Conservation (phyloP, 2,329 filamentous ascomycete species). For the Aspergillus arachidicola region DNA sequence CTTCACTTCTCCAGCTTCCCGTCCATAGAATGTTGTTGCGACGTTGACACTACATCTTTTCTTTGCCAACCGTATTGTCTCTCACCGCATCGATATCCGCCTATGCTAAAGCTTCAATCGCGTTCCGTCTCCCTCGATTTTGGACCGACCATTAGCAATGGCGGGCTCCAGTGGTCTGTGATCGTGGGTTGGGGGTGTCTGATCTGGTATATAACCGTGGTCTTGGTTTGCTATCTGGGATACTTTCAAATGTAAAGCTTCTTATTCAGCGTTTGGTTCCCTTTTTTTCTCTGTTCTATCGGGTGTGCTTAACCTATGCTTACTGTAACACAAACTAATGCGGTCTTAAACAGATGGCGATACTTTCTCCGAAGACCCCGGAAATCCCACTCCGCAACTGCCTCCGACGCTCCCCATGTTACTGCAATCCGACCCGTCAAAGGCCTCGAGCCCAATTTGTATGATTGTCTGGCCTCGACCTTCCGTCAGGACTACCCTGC, state of each 20-base stretch:
- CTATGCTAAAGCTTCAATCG: conserved; percentile 35
- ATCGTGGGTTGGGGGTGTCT: conserved; percentile 51
- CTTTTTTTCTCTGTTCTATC: background rate
- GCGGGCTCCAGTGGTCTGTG: conserved; percentile 35
- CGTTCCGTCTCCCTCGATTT: conserved; percentile 23
- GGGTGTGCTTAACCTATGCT: background rate
- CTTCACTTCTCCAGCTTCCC: background rate
- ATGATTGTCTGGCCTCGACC: conserved; percentile 86
- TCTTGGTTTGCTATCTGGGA: conserved; percentile 60
- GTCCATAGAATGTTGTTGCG: conserved; percentile 20
- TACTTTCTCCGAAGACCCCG: conserved; percentile 54
- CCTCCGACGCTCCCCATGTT: conserved; percentile 69
- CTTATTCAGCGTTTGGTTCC: background rate
- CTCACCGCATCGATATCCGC: conserved; percentile 16
- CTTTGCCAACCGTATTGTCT: conserved; percentile 8
- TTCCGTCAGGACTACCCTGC: conserved; percentile 80
- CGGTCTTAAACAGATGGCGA: conserved; percentile 45
- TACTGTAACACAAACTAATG: background rate
- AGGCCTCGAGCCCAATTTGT: conserved; percentile 84
- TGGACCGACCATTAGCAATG: conserved; percentile 30
- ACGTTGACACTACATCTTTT: background rate
- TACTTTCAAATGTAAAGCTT: conserved; percentile 59
- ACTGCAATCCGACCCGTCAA: conserved; percentile 93
- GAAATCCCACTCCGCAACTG: conserved; percentile 44
- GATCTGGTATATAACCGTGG: conserved; percentile 60